Evolutionary conservation across 345 rosid genomes (phyloP), one percentile per base, ranked within the genome.

Genomic region (Euphorbia tirucalli): DNA sequence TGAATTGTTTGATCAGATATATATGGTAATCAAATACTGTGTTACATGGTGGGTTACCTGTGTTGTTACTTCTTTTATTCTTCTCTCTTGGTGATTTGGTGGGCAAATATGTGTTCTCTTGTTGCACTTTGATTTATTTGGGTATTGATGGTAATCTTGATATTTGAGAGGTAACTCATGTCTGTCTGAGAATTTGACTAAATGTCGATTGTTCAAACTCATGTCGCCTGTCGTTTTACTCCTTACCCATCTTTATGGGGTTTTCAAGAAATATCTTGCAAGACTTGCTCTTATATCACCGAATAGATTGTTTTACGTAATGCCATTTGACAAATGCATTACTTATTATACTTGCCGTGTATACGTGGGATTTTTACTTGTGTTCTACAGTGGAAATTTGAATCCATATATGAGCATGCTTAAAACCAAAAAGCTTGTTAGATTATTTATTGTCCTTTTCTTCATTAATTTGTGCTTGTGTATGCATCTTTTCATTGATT

Each of bases 401-500:
- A 28, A 21, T 52, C 9, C 35, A 32, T 35, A 31, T 10, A 46
- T 5, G 8, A 25, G 32, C 39, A 59, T 30, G 31, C 14, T 28
- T 15, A 21, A 18, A 32, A 14, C 22, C 30, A 48, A 21, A 15
- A 22, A 22, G 4, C 27, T 57, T 15, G 31, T 35, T 11, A 31
- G 21, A 22, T 69, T 9, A 18, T 41, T 16, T 43, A 6, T 32
- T 46, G 11, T 32, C 32, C 56, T 46, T 30, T 15, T 22, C 16
- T 21, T 62, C 44, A 22, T 21, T 19, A 25, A 24, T 62, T 16
- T 71, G 2, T 63, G 65, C 58, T 19, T 25, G 52, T 24, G 5
- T 65, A 31, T 30, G 39, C 22, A 28, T 31, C 24, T 43, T 65
- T 24, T 65, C 28, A 49, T 61, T 14, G 68, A 25, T 64, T 66